Conservation (phyloP, 805 yeast genomes). For the Candida sakaeoensis region DNA sequence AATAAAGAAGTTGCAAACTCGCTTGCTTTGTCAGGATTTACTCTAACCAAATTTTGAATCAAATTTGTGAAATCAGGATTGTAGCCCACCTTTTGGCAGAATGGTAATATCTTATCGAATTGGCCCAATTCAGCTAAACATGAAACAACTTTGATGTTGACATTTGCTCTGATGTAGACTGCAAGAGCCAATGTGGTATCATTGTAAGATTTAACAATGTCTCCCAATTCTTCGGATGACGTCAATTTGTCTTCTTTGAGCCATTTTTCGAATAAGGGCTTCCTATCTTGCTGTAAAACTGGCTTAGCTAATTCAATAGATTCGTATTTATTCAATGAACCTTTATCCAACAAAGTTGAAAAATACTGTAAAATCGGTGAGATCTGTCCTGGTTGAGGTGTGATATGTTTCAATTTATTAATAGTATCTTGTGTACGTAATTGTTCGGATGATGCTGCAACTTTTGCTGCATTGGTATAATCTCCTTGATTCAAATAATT, state of each 20-base stretch:
- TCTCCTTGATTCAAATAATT: constrained; percentile 79
- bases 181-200: constrained; percentile 86
- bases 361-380: constrained; percentile 93
- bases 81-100: constrained; percentile 83
- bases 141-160: constrained; percentile 85
- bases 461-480: constrained; percentile 88
- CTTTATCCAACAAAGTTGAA: constrained; percentile 86
- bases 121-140: constrained; percentile 93
- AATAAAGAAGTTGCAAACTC: constrained; percentile 91
- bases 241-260: constrained; percentile 91
- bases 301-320: constrained; percentile 94
- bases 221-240: constrained; percentile 96
- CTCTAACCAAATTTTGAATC: constrained; percentile 85
- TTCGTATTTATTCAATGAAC: constrained; percentile 87
- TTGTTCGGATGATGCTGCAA: constrained; percentile 92
- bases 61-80: constrained; percentile 86
- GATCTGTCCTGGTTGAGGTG: constrained; percentile 90
- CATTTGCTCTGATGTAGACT: constrained; percentile 79
- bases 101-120: constrained; percentile 92
- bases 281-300: constrained; percentile 90
- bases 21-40: constrained; percentile 96
- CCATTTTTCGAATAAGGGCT: constrained; percentile 93
- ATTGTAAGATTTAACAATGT: constrained; percentile 77
- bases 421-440: constrained; percentile 93
- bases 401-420: constrained; percentile 83